A percentile compares a stretch with the other conserved stretches of the same genome.
Evolutionary conservation across 176 grass and related monocot genomes (phyloP).

Genomic region (Phragmites australis): DNA sequence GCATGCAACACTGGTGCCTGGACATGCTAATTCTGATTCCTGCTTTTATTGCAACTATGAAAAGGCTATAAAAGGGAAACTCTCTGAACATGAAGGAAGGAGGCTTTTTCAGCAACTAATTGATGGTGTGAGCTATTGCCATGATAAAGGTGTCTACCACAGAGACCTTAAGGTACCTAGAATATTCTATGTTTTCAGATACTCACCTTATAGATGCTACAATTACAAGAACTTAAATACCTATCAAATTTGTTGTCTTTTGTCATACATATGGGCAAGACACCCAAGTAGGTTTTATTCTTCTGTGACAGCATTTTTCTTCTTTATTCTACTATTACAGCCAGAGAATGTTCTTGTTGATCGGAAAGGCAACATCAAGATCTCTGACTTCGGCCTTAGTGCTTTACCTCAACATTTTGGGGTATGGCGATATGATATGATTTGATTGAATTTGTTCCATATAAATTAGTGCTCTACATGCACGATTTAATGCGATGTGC

Average conservation of each 20-base stretch:
- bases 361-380: slow-evolving; percentile 74
- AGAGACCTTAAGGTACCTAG: slow-evolving; percentile 72
- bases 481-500: not conserved
- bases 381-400: slow-evolving; percentile 83
- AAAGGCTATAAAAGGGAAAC: slow-evolving; percentile 60
- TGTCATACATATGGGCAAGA: not conserved
- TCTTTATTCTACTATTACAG: slow-evolving; percentile 50
- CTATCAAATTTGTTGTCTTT: not conserved
- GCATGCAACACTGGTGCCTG: not conserved
- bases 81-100: slow-evolving; percentile 59
- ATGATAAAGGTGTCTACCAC: slow-evolving; percentile 86
- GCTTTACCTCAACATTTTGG: slow-evolving; percentile 76
- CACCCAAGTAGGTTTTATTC: slow-evolving; percentile 39
- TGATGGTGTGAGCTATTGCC: slow-evolving; percentile 80
- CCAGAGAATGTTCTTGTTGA: slow-evolving; percentile 88
- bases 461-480: not conserved
- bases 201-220: too few species aligned
- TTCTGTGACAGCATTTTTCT: slow-evolving; percentile 42
- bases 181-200: not conserved
- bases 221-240: too few species aligned
- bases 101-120: slow-evolving; percentile 82
- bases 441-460: not conserved
- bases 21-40: not conserved
- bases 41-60: not conserved
- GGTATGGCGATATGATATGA: slow-evolving; percentile 39